Conservation (phyloP, 2,329 filamentous ascomycete species). For the Sporothrix protearum region DNA sequence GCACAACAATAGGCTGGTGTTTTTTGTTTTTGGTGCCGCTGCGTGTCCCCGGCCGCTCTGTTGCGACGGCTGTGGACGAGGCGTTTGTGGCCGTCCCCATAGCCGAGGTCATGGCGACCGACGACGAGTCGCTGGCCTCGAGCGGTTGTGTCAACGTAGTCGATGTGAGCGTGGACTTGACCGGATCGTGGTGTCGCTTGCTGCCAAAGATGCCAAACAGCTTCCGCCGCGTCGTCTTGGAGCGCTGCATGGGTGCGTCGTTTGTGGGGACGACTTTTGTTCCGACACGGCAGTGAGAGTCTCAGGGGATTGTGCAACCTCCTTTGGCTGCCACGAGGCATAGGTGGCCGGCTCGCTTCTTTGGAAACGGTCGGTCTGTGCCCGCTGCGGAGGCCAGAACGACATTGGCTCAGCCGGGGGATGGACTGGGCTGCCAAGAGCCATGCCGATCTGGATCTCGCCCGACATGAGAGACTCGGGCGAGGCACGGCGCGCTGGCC, state of each 20-base stretch:
- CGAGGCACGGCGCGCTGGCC: slow-evolving; percentile 42
- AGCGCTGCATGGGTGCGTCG: slow-evolving; percentile 36
- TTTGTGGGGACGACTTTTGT: neutral
- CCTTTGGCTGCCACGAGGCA: neutral
- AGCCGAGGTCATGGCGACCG: slow-evolving; percentile 26
- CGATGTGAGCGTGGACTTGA: slow-evolving; percentile 1
- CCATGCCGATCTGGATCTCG: slow-evolving; percentile 64
- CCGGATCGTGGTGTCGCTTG: slow-evolving; percentile 40
- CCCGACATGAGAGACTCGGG: slow-evolving; percentile 44
- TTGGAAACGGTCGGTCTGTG: slow-evolving; percentile 20
- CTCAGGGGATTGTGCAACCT: neutral
- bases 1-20: slow-evolving; percentile 44
- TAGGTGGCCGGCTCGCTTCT: slow-evolving; percentile 20
- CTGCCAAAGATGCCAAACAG: slow-evolving; percentile 53
- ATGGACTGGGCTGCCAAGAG: slow-evolving; percentile 65
- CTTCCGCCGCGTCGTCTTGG: slow-evolving; percentile 56
- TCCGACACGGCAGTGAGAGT: neutral
- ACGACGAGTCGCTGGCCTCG: slow-evolving; percentile 29
- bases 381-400: slow-evolving; percentile 10
- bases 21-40: slow-evolving; percentile 43
- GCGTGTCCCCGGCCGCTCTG: slow-evolving; percentile 32
- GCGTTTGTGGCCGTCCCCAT: neutral
- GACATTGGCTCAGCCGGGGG: slow-evolving; percentile 29
- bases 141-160: neutral
- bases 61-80: neutral